Percentiles rank a stretch among this genome's conserved stretches.
Conservation (phyloP, 495 filamentous ascomycete genomes). For the Podospora australis region DNA sequence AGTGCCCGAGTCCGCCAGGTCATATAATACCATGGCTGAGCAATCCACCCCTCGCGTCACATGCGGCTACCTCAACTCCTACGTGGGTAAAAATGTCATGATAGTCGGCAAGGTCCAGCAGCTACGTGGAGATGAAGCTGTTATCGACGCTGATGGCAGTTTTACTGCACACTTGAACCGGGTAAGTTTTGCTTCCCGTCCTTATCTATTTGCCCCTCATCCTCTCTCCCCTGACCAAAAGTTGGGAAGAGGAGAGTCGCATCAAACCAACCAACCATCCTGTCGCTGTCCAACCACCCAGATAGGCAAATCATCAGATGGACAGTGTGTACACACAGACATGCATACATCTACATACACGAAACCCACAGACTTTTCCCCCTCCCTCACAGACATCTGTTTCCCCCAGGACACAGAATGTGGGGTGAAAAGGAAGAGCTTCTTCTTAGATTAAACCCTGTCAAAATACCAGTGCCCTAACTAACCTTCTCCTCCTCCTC, state of each 20-base stretch:
- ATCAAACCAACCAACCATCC: too few species aligned
- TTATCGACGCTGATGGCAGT: slow-evolving; percentile 66
- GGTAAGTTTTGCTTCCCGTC: slow-evolving; percentile 34
- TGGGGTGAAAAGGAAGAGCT: too few species aligned
- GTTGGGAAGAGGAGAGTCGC: too few species aligned
- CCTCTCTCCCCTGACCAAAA: background rate
- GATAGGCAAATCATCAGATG: too few species aligned
- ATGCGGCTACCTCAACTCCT: slow-evolving; percentile 58
- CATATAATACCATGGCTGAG: slow-evolving; percentile 22
- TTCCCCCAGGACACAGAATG: too few species aligned
- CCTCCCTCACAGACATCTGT: too few species aligned
- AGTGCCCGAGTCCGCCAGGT: background rate
- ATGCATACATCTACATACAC: too few species aligned
- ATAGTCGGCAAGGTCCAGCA: slow-evolving; percentile 79
- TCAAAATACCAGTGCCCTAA: background rate
- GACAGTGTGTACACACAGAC: too few species aligned
- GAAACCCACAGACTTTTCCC: too few species aligned
- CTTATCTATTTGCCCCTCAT: background rate
- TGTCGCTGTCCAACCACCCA: too few species aligned
- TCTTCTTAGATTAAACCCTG: too few species aligned
- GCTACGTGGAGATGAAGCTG: slow-evolving; percentile 73
- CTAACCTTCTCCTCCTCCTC: background rate
- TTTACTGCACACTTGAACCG: slow-evolving; percentile 68
- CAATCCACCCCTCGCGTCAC: slow-evolving; percentile 63
- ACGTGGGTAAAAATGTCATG: slow-evolving; percentile 67